Evolutionary conservation across 2,329 filamentous ascomycete genomes (phyloP), one percentile per base, ranked within the genome.

Genomic region (Aspergillus niger): DNA sequence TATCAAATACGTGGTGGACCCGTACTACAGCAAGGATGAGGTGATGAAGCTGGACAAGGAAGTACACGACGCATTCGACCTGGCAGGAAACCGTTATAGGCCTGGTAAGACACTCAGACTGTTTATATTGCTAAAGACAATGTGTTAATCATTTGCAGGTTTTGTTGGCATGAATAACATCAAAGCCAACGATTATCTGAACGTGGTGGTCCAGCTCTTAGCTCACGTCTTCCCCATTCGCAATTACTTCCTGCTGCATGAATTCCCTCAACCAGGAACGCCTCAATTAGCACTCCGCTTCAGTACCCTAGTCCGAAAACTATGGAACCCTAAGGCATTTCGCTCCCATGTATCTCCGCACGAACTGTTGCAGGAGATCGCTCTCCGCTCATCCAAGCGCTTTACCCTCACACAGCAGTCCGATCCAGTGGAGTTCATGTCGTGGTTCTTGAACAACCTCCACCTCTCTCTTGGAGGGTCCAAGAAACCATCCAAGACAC

Each of bases 81-180:
- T 98, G 44, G 83, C 83, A 53, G 92, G 92, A 64, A 91, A 90
- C 76, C 87, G 90, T 74, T 99, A 99, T 78, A 89, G 89, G 66
- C 95, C 95, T 20, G 94, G 77, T 80, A 70, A 67, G 68, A 51
- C 36, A 22, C 3, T 7, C 28, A 8, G 10, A 24, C 22, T 36
- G 20, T 38, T 20, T 39, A 11, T 43, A 24, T 52, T 24, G 11
- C 13, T 13, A 2, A 13, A 30, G 5, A 11, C n/a, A 5, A 54
- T 13, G 24, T 43, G 15, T 49, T 59, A 11, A 54, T 30, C 2
- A 57, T 55, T 26, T 13, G n/a, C 57, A 80, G 80, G 95, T 5
- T 99, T 93, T 74, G 92, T 99, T 63, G 95, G 95, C 67, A 96
- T 99, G 91, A 99, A 99, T 83, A 99, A 99, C 79, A 97, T 99